phyloP scores from a whole-genome alignment of 257 asterid genomes.

The Gardenia jasminoides region DNA sequence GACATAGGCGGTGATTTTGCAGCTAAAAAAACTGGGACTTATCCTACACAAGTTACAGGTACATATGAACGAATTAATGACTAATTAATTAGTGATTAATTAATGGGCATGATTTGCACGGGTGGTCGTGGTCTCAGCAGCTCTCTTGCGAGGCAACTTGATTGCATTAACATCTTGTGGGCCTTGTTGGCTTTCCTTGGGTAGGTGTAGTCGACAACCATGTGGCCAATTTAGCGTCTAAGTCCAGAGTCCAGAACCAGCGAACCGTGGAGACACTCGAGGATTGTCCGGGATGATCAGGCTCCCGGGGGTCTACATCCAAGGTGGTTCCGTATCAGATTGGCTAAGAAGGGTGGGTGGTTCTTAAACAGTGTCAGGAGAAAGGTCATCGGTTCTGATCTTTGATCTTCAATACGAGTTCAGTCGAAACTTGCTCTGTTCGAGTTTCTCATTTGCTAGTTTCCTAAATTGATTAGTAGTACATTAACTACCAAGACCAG shows the following conservation, averaged over 20 bases:
- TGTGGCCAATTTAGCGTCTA: background rate
- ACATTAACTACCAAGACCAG: background rate
- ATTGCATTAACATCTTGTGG: conserved; percentile 2
- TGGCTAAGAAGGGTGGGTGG: background rate
- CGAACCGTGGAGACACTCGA: background rate
- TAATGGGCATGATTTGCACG: no score
- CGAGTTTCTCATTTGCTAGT: background rate
- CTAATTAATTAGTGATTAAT: no score
- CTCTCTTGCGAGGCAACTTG: background rate
- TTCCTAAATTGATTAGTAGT: background rate
- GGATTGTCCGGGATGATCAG: background rate
- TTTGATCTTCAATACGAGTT: background rate
- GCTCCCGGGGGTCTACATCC: background rate
- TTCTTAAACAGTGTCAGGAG: background rate
- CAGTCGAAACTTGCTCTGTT: background rate
- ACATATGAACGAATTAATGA: no score
- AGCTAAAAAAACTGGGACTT: no score
- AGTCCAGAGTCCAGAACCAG: background rate
- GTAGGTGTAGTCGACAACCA: background rate
- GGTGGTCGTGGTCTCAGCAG: background rate
- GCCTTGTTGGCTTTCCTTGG: conserved; percentile 3
- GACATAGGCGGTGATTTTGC: no score
- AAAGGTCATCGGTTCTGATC: background rate
- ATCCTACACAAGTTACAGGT: no score
- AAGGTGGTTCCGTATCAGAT: background rate